Evolutionary conservation across 495 filamentous ascomycete genomes (phyloP), one percentile per base, ranked within the genome.

Genomic region (Penicillium mononematosum): DNA sequence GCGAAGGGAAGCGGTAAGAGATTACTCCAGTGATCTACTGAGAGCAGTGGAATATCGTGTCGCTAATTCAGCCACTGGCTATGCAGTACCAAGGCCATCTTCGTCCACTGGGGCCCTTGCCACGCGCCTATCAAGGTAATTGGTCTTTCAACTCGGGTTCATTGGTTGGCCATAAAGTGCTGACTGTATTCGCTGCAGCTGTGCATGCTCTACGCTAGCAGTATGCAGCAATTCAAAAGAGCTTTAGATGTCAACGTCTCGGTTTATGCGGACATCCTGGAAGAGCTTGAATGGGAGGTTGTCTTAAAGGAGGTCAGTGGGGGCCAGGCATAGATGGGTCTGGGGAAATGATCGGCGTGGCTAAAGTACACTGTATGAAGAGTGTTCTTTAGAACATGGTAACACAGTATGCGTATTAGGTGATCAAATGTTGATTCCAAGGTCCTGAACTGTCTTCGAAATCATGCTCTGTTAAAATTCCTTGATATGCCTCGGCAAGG

Each of bases 81-180:
- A n/a, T 22, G 16, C 58, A 90, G 90, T 70, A 89, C 79, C 77
- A 94, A 94, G 80, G 89, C 93, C 60, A 85, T 86, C 55, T 92
- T 96, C 72, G 85, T 94, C 62, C 75, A 83, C 50, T 96, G 90
- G 90, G 86, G 36, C 1, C 36, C 36, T 27, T 29, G 19, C n/a
- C 36, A 48, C 12, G 38, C 24, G 10, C 36, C 36, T 22, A 17
- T 58, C 31, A 45, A 58, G 43, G 32, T 49, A 12, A 12, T 19
- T 19, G 17, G 12, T 12, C 42, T 44, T 44, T 24, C 2, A 14
- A 24, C 24, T n/a, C 11, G 22, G 25, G 44, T 46, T 12, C 20
- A 44, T 20, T 19, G n/a, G 19, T 5, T 45, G 5, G 44, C 24
- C 14, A 16, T 53, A 24, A 4, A 29, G 24, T 51, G 34, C 16